Base-by-base conservation (phyloP, 2,329 filamentous ascomycete genomes). In the Coniella lustricola region DNA sequence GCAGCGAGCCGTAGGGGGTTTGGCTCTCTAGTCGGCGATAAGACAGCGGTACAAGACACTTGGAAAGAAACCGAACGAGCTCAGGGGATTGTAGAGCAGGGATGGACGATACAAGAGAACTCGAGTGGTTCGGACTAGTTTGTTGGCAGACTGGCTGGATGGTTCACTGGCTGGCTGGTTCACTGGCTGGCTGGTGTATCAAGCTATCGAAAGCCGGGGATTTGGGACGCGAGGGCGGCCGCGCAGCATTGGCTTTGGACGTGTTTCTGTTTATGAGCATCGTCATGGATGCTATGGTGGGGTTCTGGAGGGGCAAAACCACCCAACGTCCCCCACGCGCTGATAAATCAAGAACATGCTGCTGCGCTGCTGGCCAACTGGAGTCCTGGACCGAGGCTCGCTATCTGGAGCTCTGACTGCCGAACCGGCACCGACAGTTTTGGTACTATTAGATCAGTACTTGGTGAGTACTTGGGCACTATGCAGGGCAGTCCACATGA, bases 221-320 rank as follows among this genome's bases (percentile, higher is more conserved):
- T 16, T 16, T 33, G 33, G 37, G 37, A 20, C 17, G 38, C 9
- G 38, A 41, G 20, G 16, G 22, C n/a, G 22, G 25, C 25, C 25
- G 16, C n/a, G n/a, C n/a, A n/a, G n/a, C n/a, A n/a, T n/a, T n/a
- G n/a, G n/a, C n/a, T n/a, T n/a, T n/a, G 29, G 12, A 21, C 35
- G 29, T 35, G 42, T 21, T 46, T 14, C 13, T 32, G 31, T 43
- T 38, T 32, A 29, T 35, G 14, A 16, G 16, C 32, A 50, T 50
- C 44, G 51, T 53, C 51, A 50, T 52, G 14, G 38, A 37, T 43
- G 35, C 34, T 9, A 18, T 45, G 40, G 51, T 50, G 48, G 51
- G 44, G 44, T 29, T 29, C 20, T 31, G 29, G 40, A 53, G 51
- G 51, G 51, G 44, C 36, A 32, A 16, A 29, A 5, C 25, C 25